Base-by-base conservation (phyloP, 1,284 basidiomycete genomes). In the Ceratobasidium sp. region DNA sequence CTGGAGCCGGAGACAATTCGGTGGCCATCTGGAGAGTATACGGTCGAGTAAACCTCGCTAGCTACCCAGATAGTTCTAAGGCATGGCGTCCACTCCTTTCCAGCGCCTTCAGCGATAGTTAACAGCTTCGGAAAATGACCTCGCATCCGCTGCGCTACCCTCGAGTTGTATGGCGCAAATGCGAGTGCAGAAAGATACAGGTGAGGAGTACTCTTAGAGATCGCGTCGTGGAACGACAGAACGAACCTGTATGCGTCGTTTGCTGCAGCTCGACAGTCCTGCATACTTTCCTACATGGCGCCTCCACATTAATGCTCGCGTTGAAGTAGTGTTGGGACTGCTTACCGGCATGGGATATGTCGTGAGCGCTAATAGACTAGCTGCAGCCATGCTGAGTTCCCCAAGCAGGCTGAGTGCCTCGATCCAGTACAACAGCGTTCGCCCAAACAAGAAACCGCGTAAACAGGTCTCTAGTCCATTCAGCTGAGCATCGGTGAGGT, bases 11-110 rank as follows among this genome's bases (percentile, higher is more conserved):
- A 66, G 44, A 44, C 67, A 26, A 77, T 61, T 15, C 33, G 33
- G 6, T 40, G 46, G 26, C 69, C 55, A 61, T 79, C 68, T 9
- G 76, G 79, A 2, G 78, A 77, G n/a, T 69, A 53, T 15, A 68
- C 76, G 13, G 66, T 33, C 33, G 33, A 33, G 33, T 33, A 33
- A 33, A 33, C 33, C 33, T 33, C 33, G 33, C 33, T 33, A 33
- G 33, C 33, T 33, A 33, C 33, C 33, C 33, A 56, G 6, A 71
- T 60, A 18, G 39, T 46, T 0, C 40, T 39, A 0, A 55, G 18
- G 39, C n/a, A 53, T 9, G 18, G 46, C 1, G 51, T 55, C 33
- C 49, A 53, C 18, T 68, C 44, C 13, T 18, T 15, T 15, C 33
- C 67, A 12, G 18, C 28, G 26, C 67, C 67, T 33, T 40, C 20